Conservation (phyloP, 805 yeast genomes). For the Scheffersomyces stipitis region DNA sequence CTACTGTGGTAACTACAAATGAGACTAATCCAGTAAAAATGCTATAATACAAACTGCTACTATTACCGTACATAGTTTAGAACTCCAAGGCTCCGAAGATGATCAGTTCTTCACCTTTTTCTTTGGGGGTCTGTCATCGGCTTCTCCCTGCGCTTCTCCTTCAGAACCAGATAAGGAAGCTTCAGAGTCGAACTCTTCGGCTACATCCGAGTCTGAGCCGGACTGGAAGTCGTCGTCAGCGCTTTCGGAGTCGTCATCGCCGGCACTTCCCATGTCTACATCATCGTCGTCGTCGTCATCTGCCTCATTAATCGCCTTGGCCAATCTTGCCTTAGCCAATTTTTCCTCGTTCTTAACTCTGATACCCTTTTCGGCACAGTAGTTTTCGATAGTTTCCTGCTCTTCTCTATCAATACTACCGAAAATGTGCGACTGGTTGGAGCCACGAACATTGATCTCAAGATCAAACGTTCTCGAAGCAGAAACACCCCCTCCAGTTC, state of each 20-base stretch:
- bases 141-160: constrained; percentile 16
- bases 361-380: constrained; percentile 73
- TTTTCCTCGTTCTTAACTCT: constrained; percentile 85
- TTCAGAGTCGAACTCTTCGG: constrained; percentile 82
- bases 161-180: constrained; percentile 37
- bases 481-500: constrained; percentile 76
- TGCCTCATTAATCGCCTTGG: constrained; percentile 67
- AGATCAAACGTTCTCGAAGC: constrained; percentile 91
- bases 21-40: too few relatives aligned
- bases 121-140: constrained; percentile 30
- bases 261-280: constrained; percentile 69
- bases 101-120: constrained; percentile 13
- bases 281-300: constrained; percentile 50
- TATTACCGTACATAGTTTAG: too few relatives aligned
- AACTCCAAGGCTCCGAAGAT: too few relatives aligned
- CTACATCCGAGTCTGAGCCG: constrained; percentile 66
- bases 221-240: constrained; percentile 83
- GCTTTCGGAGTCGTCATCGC: constrained; percentile 67
- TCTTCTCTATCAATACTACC: constrained; percentile 90
- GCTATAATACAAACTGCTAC: too few relatives aligned
- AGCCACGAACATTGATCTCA: constrained; percentile 69
- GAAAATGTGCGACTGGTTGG: constrained; percentile 70
- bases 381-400: constrained; percentile 74
- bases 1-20: too few relatives aligned
- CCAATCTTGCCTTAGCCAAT: constrained; percentile 78